Conservation (phyloP, 345 rosid genomes). For the Isatis tinctoria region DNA sequence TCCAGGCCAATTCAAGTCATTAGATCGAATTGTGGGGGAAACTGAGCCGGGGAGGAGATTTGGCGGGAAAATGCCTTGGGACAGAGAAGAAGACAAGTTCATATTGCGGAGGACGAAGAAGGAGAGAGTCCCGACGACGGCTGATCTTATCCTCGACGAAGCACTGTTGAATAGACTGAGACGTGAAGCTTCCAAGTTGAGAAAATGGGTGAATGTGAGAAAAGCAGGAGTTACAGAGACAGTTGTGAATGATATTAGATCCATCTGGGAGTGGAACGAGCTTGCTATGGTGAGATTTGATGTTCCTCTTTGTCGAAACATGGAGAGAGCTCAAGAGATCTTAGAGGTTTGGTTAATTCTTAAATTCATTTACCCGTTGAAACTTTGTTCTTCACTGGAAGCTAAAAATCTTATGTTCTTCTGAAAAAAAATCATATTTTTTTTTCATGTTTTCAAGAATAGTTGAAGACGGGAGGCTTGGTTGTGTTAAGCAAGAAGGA, state of each 20-base stretch:
- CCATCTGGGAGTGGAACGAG: conserved; percentile 52
- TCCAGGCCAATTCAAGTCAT: conserved; percentile 31
- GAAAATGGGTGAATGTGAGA: conserved; percentile 80
- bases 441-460: conserved; percentile 20
- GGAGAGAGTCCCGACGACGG: conserved; percentile 44
- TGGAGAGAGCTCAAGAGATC: conserved; percentile 85
- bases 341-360: conserved; percentile 51
- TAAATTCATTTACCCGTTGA: background rate
- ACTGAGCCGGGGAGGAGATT: background rate
- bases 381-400: background rate
- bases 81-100: conserved; percentile 47
- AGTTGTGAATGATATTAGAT: conserved; percentile 56
- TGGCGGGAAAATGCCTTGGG: conserved; percentile 67
- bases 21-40: conserved; percentile 23
- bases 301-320: conserved; percentile 67
- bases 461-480: conserved; percentile 88
- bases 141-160: conserved; percentile 53
- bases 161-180: conserved; percentile 56
- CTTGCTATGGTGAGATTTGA: conserved; percentile 74
- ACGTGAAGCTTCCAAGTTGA: conserved; percentile 52
- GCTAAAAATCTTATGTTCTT: background rate
- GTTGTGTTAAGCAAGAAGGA: conserved; percentile 76
- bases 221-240: conserved; percentile 76
- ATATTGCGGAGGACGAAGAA: conserved; percentile 55
- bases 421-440: background rate